Base-by-base conservation (phyloP, 352 stramenopile genomes). In the Globisporangium rhizosaccharum region DNA sequence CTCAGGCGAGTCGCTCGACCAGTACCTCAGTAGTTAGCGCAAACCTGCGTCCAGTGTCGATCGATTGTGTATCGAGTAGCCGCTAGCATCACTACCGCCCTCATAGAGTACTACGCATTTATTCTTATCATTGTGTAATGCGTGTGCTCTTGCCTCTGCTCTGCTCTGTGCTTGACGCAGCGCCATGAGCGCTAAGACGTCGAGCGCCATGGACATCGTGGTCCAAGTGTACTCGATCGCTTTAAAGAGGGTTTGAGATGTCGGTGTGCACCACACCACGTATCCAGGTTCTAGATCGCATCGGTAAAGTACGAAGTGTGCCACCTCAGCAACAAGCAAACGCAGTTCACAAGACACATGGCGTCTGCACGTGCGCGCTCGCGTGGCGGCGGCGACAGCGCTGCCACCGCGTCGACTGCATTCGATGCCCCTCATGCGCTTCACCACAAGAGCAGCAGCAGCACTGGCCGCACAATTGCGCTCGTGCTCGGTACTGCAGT, bases 1-100 rank as follows among this genome's bases (percentile, higher is more conserved):
- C 57, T 95, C 82, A 28, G 87, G 87, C 56, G 87, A 96, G 68
- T 92, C 78, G 50, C 77, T 96, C 53, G 82, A 95, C 66, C 84
- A 95, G 63, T 96, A 94, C 73, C 71, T 96, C 42, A 44, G 37
- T 15, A 44, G 37, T 44, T 15, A 44, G 37, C 9, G 37, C 9
- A 23, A 23, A 23, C 23, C 28, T 33, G 28, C 28, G 28, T 33
- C 28, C 28, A 3, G 28, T 7, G 28, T 33, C 28, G 28, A 33
- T 33, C 28, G 28, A 33, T 33, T 33, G 28, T 7, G 28, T 33
- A 23, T 23, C 23, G 23, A 23, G 23, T 36, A 36, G 30, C 30
- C 30, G 30, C 30, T 36, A 5, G 30, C 30, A 36, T 36, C 30
- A 23, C 30, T 36, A 10, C 33, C 33, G 33, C 33, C 33, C 33